Percentiles rank a stretch among this genome's conserved stretches.
phyloP scores from a whole-genome alignment of 495 filamentous ascomycete genomes.

The Hypoxylon cercidicola region DNA sequence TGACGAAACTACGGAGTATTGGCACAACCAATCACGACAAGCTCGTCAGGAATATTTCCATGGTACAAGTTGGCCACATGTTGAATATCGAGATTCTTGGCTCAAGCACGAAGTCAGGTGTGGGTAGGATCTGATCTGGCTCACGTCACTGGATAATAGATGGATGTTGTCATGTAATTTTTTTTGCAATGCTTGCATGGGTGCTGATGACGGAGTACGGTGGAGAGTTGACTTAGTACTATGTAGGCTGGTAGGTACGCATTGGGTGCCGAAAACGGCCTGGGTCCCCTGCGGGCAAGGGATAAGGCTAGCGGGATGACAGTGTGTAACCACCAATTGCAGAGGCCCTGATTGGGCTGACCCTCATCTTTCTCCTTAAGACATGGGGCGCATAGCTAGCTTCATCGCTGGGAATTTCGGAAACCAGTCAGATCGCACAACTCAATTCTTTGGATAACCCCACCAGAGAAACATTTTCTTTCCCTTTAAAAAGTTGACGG shows the following conservation, averaged over 20 bases:
- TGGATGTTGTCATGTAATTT: not conserved
- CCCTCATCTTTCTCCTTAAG: not conserved
- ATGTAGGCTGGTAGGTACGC: not conserved
- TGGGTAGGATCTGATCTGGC: slow-evolving; percentile 12
- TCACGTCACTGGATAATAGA: slow-evolving; percentile 14
- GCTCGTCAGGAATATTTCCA: not conserved
- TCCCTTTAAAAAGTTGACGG: slow-evolving; percentile 35
- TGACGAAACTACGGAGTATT: not conserved
- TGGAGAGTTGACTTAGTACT: too few relatives aligned
- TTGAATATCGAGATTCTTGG: slow-evolving; percentile 14
- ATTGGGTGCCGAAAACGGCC: slow-evolving; percentile 32
- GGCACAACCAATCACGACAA: slow-evolving; percentile 18
- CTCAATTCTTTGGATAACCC: slow-evolving; percentile 24
- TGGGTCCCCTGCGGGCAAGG: slow-evolving; percentile 19
- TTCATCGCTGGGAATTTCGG: slow-evolving; percentile 17
- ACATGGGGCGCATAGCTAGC: slow-evolving; percentile 26
- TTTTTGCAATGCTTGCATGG: slow-evolving; percentile 19
- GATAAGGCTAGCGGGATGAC: slow-evolving; percentile 13
- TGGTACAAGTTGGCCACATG: not conserved
- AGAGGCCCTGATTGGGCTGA: slow-evolving; percentile 18
- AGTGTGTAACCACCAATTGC: slow-evolving; percentile 28
- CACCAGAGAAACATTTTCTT: slow-evolving; percentile 33
- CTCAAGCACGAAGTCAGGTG: not conserved
- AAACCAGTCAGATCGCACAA: slow-evolving; percentile 39
- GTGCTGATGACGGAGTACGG: not conserved